These are phyloP conservation scores for Ophiocordyceps polyrhachis-furcata DNA, from an alignment of 2,329 filamentous ascomycete genomes.

Conservation along the genomic window DNA sequence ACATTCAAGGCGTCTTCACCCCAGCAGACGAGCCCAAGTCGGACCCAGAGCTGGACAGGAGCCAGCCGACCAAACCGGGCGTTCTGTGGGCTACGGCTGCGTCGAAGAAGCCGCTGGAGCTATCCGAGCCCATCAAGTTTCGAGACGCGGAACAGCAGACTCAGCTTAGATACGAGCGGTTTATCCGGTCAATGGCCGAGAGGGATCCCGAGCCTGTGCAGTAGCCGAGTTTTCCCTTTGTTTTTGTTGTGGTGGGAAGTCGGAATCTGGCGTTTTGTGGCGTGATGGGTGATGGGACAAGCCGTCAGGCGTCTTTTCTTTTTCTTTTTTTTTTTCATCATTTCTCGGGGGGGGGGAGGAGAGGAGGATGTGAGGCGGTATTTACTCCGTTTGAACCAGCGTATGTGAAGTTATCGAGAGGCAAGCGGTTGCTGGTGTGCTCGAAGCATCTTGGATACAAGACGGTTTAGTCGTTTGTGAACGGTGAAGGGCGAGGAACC, in stretches of 20 bases:
- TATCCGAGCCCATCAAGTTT: constrained; percentile 7
- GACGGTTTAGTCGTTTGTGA: too few species aligned
- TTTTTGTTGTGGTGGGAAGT: background rate
- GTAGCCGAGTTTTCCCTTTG: background rate
- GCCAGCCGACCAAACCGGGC: constrained; percentile 8
- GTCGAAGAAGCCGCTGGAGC: constrained; percentile 2
- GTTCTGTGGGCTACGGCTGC: constrained; percentile 17
- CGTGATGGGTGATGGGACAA: too few species aligned
- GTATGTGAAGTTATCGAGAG: too few species aligned
- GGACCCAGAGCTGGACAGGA: constrained; percentile 9
- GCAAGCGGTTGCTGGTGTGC: too few species aligned
- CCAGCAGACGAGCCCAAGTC: constrained; percentile 12
- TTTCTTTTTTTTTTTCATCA: too few species aligned
- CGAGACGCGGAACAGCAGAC: constrained; percentile 17
- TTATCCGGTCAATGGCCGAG: constrained; percentile 18
- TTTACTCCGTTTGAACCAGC: too few species aligned
- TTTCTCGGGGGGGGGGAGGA: too few species aligned
- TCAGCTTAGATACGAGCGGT: constrained; percentile 16
- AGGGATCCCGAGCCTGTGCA: constrained; percentile 12
- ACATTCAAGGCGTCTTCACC: constrained; percentile 11
- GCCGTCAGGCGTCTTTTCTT: too few species aligned
- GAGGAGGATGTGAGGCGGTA: too few species aligned
- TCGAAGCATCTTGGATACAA: too few species aligned
- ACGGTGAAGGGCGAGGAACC: too few species aligned
- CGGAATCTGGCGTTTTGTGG: background rate